phyloP scores from a whole-genome alignment of 2,329 filamentous ascomycete species.

The Albophoma yamanashiensis region DNA sequence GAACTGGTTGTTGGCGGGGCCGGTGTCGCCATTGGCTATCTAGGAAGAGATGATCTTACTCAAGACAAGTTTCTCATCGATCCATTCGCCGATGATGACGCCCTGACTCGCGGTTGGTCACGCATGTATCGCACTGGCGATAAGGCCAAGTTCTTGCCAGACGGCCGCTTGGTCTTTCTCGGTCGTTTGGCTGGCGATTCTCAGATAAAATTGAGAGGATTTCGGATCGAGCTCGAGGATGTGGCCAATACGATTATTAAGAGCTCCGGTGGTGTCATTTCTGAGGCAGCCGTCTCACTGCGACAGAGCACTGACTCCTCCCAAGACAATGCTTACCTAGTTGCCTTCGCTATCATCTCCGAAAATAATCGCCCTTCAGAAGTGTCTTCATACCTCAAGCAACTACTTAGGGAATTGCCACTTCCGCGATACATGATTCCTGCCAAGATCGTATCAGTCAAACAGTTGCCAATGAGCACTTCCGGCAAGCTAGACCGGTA shows the following conservation, averaged over 20 bases:
- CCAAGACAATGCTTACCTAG: neutral
- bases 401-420: conserved; percentile 7
- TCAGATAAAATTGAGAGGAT: neutral
- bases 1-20: conserved; percentile 19
- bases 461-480: conserved; percentile 16
- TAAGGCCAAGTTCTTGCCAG: neutral
- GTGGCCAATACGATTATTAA: neutral
- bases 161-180: neutral
- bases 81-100: neutral
- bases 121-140: neutral
- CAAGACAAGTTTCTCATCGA: neutral
- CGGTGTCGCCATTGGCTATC: conserved; percentile 9
- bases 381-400: conserved; percentile 4
- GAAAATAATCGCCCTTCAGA: neutral
- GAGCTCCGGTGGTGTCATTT: conserved; percentile 24
- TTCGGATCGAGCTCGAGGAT: neutral
- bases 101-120: neutral
- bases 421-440: conserved; percentile 26
- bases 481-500: conserved; percentile 21
- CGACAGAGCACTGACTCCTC: neutral
- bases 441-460: conserved; percentile 12
- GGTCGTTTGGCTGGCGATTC: neutral
- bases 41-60: neutral
- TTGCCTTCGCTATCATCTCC: conserved; percentile 3
- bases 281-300: conserved; percentile 8